Conservation (phyloP, 495 filamentous ascomycete species). For the Thozetella sp. region DNA sequence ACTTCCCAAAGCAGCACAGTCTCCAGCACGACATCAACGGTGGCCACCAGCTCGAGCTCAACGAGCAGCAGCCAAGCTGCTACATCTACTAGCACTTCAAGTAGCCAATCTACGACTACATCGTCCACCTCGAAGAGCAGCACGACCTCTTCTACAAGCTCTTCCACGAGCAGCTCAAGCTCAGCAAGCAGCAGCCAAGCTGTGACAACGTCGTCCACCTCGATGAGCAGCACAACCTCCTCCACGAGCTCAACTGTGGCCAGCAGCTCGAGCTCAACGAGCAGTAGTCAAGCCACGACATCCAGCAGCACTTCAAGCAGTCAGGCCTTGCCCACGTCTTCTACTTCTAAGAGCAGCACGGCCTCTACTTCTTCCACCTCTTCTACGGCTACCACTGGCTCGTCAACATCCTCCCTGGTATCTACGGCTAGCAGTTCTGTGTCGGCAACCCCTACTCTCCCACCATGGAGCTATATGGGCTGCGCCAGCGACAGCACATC, state of each 20-base stretch:
- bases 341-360: background rate
- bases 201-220: background rate
- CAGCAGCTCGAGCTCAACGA: background rate
- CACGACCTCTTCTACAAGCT: background rate
- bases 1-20: too few species aligned
- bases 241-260: too few species aligned
- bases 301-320: background rate
- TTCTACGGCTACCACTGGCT: background rate
- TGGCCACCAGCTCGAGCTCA: background rate
- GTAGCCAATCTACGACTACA: background rate
- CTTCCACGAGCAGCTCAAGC: background rate
- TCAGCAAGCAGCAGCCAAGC: background rate
- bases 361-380: background rate
- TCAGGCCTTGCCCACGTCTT: background rate
- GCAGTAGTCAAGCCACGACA: background rate
- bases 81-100: background rate
- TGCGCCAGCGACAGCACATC: conserved; percentile 48
- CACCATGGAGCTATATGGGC: conserved; percentile 39
- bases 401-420: background rate
- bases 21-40: too few species aligned
- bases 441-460: conserved; percentile 22
- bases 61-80: background rate
- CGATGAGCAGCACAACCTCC: too few species aligned
- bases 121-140: background rate
- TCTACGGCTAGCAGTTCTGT: conserved; percentile 18